Conservation (phyloP, 306 rosid genomes). For the Calophaca sinica region DNA sequence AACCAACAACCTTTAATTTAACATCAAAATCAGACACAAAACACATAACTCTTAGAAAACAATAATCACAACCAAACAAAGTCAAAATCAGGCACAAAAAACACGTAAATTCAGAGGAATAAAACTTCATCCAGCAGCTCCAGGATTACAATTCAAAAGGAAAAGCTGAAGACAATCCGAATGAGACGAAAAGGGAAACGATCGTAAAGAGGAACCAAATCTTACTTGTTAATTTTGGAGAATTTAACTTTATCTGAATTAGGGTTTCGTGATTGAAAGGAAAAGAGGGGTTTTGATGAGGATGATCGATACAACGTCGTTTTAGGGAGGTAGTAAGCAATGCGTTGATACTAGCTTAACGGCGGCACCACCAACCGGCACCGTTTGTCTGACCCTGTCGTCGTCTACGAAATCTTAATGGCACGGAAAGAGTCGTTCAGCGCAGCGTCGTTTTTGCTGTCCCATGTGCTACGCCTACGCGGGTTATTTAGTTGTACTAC, state of each 20-base stretch:
- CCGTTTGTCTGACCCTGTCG: conserved; percentile 43
- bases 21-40: conserved; percentile 17
- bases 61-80: neutral
- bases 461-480: conserved; percentile 36
- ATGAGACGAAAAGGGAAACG: conserved; percentile 2
- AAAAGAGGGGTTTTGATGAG: conserved; percentile 15
- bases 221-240: conserved; percentile 22
- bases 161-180: conserved; percentile 4
- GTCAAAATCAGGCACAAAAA: conserved; percentile 7
- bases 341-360: conserved; percentile 11
- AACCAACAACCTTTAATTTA: conserved; percentile 5
- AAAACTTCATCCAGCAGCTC: conserved; percentile 9
- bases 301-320: conserved; percentile 39
- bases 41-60: conserved; percentile 29
- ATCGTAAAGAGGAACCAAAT: conserved; percentile 40
- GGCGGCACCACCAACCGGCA: conserved; percentile 39
- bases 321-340: neutral
- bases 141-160: conserved; percentile 32
- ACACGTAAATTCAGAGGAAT: neutral
- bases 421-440: conserved; percentile 12
- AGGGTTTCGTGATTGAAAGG: conserved; percentile 28
- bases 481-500: neutral
- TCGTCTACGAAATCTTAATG: conserved; percentile 32
- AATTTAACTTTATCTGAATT: neutral
- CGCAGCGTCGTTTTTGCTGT: conserved; percentile 45